Evolutionary conservation across 1,284 basidiomycete species (phyloP).

Genomic region (Rhodotorula sp.): DNA sequence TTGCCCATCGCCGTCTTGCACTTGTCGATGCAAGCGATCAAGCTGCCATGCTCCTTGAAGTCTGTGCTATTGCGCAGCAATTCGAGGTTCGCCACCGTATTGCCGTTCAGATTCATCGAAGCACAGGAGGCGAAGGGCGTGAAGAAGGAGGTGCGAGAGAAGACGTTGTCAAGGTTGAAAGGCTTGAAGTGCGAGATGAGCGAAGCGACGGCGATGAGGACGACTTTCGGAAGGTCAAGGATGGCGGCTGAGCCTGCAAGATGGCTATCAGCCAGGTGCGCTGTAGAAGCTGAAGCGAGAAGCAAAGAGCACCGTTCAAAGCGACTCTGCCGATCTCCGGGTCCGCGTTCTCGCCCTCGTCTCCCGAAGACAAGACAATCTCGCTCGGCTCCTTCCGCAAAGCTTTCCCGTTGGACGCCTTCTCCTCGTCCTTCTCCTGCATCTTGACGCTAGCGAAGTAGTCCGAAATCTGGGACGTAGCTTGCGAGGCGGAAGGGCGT

Average conservation of each 20-base stretch:
- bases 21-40: slow-evolving; percentile 82
- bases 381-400: slow-evolving; percentile 18
- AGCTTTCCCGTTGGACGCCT: background rate
- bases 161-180: slow-evolving; percentile 72
- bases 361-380: slow-evolving; percentile 26
- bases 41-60: slow-evolving; percentile 66
- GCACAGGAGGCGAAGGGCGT: slow-evolving; percentile 66
- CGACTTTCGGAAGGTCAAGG: slow-evolving; percentile 45
- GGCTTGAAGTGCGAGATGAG: slow-evolving; percentile 70
- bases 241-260: background rate
- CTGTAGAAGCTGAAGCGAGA: background rate
- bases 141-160: slow-evolving; percentile 69
- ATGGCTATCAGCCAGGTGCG: background rate
- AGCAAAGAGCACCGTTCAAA: too few relatives aligned
- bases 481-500: slow-evolving; percentile 63
- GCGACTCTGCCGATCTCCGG: too few relatives aligned
- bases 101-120: slow-evolving; percentile 85
- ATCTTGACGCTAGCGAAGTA: slow-evolving; percentile 60
- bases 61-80: slow-evolving; percentile 89
- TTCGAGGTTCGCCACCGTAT: slow-evolving; percentile 85
- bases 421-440: slow-evolving; percentile 7
- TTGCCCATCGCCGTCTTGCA: slow-evolving; percentile 83
- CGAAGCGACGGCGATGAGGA: slow-evolving; percentile 72
- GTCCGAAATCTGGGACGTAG: slow-evolving; percentile 66
- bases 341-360: slow-evolving; percentile 4